phyloP scores from a whole-genome alignment of 2,329 filamentous ascomycete genomes.

The Alternaria angustiovoidea region DNA sequence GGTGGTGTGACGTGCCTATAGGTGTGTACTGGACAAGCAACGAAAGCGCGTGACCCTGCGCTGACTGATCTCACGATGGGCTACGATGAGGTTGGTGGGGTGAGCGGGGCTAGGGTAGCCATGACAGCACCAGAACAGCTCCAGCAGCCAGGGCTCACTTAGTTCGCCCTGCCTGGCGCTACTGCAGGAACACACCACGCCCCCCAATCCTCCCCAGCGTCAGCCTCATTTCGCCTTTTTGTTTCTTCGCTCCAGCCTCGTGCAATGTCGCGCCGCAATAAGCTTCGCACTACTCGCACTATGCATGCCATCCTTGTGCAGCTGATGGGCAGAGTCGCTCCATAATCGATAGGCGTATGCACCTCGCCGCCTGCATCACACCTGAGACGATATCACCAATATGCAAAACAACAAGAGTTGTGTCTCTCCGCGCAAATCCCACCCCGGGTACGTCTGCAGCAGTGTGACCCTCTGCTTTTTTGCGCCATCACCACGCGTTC shows the following conservation, averaged over 20 bases:
- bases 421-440: neutral
- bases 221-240: neutral
- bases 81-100: slow-evolving; percentile 8
- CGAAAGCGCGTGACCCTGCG: neutral
- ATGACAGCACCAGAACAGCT: neutral
- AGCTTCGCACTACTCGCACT: slow-evolving; percentile 5
- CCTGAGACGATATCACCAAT: slow-evolving; percentile 9
- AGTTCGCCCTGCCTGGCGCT: neutral
- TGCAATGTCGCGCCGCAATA: slow-evolving; percentile 1
- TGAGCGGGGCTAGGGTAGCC: slow-evolving; percentile 3
- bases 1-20: slow-evolving; percentile 21
- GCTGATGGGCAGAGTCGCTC: neutral
- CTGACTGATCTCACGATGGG: neutral
- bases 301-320: neutral
- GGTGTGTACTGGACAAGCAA: neutral
- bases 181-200: slow-evolving; percentile 10
- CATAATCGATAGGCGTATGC: slow-evolving; percentile 8
- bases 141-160: neutral
- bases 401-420: slow-evolving; percentile 7
- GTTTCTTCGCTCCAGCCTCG: neutral
- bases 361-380: slow-evolving; percentile 16
- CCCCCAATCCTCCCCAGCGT: neutral
- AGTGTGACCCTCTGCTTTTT: neutral
- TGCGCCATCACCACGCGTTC: neutral
- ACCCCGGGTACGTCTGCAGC: neutral